These are phyloP conservation scores for Pseudocercospora cruenta DNA, from an alignment of 2,329 filamentous ascomycete genomes.

Conservation along the genomic window DNA sequence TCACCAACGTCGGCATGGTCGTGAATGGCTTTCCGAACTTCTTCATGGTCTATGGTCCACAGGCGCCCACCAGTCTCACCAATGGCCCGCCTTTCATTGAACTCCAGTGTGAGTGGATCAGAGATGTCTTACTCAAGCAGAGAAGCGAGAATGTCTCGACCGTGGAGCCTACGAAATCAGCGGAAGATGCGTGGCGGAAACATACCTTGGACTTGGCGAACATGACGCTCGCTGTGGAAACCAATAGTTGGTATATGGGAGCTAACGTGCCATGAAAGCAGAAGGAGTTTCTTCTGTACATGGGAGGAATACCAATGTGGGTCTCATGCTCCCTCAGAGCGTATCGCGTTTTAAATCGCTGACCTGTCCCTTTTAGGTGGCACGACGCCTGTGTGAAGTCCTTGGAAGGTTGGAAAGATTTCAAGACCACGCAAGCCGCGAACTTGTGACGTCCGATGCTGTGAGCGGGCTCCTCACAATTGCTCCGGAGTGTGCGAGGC, in stretches of 20 bases:
- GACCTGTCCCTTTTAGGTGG: not conserved
- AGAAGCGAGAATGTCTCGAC: slow-evolving; percentile 44
- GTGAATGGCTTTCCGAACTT: slow-evolving; percentile 41
- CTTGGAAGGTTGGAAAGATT: slow-evolving; percentile 16
- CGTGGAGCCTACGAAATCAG: slow-evolving; percentile 46
- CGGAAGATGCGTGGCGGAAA: slow-evolving; percentile 46
- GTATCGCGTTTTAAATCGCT: too few species aligned
- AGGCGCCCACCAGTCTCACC: slow-evolving; percentile 47
- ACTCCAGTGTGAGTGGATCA: slow-evolving; percentile 51
- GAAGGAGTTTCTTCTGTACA: slow-evolving; percentile 43
- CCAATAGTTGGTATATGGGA: slow-evolving; percentile 40
- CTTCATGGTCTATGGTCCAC: slow-evolving; percentile 34
- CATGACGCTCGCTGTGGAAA: slow-evolving; percentile 29
- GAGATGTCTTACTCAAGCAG: slow-evolving; percentile 47
- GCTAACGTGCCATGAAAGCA: slow-evolving; percentile 51
- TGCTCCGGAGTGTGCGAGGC: not conserved
- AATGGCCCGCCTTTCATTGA: slow-evolving; percentile 53
- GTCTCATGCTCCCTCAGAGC: too few species aligned
- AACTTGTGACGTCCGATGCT: not conserved
- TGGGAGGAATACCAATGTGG: slow-evolving; percentile 21
- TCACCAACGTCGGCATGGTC: slow-evolving; percentile 45
- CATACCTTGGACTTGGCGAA: slow-evolving; percentile 24
- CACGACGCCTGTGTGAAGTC: slow-evolving; percentile 12
- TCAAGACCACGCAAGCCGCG: not conserved
- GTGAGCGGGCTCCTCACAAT: not conserved